These are phyloP conservation scores for Cordyceps cateniannulata DNA, from an alignment of 2,329 filamentous ascomycete genomes.

Conservation along the genomic window DNA sequence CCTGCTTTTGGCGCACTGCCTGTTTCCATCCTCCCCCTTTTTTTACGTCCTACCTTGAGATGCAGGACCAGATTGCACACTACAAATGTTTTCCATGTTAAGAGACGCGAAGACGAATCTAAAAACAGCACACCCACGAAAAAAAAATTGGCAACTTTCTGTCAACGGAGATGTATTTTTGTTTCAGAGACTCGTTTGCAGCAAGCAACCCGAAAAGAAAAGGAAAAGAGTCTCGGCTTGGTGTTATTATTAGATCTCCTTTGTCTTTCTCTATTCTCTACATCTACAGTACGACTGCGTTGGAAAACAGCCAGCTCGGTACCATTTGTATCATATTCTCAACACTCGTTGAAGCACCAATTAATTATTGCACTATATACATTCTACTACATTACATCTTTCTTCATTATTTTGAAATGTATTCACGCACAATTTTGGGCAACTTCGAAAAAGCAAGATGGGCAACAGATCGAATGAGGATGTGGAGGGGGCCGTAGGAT, in stretches of 20 bases:
- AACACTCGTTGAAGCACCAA: constrained; percentile 19
- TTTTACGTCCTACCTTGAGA: background rate
- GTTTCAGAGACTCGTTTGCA: constrained; percentile 4
- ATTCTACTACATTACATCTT: background rate
- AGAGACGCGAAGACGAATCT: background rate
- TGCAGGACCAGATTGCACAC: background rate
- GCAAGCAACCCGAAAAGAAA: constrained; percentile 7
- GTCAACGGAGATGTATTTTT: constrained; percentile 8
- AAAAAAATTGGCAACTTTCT: background rate
- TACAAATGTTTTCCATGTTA: background rate
- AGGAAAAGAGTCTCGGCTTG: constrained; percentile 3
- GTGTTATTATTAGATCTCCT: constrained; percentile 9
- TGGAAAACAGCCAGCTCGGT: background rate
- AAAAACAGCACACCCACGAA: background rate
- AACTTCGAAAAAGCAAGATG: constrained; percentile 12
- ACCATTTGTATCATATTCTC: constrained; percentile 19
- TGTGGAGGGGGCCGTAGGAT: constrained; percentile 13
- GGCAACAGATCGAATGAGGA: constrained; percentile 1
- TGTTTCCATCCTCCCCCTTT: background rate
- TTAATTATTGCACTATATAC: constrained; percentile 12
- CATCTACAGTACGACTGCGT: constrained; percentile 5
- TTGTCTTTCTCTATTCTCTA: background rate
- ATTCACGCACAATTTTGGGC: background rate
- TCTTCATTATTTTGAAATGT: background rate
- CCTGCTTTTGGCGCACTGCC: constrained; percentile 1